Conservation (phyloP, 164 flowering plant species). For the Annona squamosa region DNA sequence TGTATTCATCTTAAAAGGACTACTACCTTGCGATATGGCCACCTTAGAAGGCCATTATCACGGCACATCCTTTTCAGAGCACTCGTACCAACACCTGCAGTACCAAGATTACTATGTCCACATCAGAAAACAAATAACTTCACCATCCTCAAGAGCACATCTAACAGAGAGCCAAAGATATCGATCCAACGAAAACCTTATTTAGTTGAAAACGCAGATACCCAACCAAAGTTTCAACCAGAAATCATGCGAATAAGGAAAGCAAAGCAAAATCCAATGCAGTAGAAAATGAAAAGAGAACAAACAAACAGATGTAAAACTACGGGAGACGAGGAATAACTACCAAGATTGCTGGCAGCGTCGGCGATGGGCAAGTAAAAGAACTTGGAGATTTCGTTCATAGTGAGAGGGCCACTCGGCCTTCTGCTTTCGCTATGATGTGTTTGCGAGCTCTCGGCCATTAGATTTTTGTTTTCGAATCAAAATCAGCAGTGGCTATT, state of each 20-base stretch:
- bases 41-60: conserved; percentile 47
- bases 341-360: conserved; percentile 46
- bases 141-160: background rate
- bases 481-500: background rate
- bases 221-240: background rate
- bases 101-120: background rate
- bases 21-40: conserved; percentile 57
- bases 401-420: conserved; percentile 13
- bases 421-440: conserved; percentile 7
- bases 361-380: conserved; percentile 43
- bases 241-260: background rate
- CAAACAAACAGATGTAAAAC: background rate
- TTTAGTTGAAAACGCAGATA: background rate
- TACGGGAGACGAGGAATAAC: background rate
- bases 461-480: background rate
- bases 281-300: background rate
- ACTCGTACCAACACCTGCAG: conserved; percentile 42
- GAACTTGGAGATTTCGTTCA: conserved; percentile 32
- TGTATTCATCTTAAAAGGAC: background rate
- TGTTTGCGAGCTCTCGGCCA: background rate
- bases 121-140: background rate
- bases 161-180: background rate
- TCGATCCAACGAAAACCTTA: background rate
- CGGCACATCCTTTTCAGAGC: conserved; percentile 45
- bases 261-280: background rate